phyloP scores from a whole-genome alignment of 306 rosid species.

The Comarum palustre region DNA sequence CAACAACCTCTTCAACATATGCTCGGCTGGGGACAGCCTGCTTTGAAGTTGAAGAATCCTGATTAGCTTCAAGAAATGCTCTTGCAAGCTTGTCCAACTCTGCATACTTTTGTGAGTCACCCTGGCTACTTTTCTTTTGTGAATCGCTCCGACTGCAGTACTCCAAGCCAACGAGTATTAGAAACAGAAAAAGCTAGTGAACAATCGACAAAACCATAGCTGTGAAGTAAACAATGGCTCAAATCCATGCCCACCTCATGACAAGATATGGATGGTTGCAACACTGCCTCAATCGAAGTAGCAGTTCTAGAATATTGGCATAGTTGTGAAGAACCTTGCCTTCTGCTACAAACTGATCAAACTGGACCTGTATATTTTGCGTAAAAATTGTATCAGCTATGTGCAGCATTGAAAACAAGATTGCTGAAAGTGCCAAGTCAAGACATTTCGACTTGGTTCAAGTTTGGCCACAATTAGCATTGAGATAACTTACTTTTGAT shows the following conservation, averaged over 20 bases:
- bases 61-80: slow-evolving; percentile 40
- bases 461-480: neutral
- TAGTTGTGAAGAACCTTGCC: slow-evolving; percentile 78
- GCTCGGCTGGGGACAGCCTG: slow-evolving; percentile 42
- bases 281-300: slow-evolving; percentile 79
- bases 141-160: slow-evolving; percentile 45
- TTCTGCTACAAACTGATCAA: slow-evolving; percentile 77
- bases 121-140: slow-evolving; percentile 35
- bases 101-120: slow-evolving; percentile 42
- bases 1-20: slow-evolving; percentile 64
- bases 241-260: slow-evolving; percentile 48
- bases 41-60: slow-evolving; percentile 32
- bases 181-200: slow-evolving; percentile 15
- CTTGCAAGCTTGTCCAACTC: slow-evolving; percentile 57
- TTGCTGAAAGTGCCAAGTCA: neutral
- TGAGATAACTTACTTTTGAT: slow-evolving; percentile 58
- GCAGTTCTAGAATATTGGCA: slow-evolving; percentile 76
- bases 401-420: slow-evolving; percentile 5
- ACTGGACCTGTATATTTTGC: slow-evolving; percentile 56
- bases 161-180: slow-evolving; percentile 23
- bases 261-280: slow-evolving; percentile 86
- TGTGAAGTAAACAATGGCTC: neutral
- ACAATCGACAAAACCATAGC: neutral
- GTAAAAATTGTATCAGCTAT: slow-evolving; percentile 9
- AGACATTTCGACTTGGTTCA: neutral